Percentiles rank a stretch among this genome's conserved stretches.
phyloP scores from a whole-genome alignment of 1,139 yeast species.

The Hyphopichia fennica region DNA sequence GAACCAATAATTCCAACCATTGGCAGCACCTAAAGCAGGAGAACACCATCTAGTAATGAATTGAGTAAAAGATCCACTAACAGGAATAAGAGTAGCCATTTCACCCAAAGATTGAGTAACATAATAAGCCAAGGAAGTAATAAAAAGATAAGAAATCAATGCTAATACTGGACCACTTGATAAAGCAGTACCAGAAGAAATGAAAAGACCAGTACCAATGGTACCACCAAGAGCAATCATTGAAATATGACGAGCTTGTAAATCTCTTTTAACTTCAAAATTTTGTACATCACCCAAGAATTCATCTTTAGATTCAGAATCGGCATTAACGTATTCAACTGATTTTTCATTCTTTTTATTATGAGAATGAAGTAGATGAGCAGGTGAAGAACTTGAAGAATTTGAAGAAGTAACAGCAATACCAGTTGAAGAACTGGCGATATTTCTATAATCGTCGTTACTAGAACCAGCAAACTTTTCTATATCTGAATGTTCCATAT shows the following conservation, averaged over 20 bases:
- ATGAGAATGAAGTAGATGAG: background rate
- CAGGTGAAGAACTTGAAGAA: background rate
- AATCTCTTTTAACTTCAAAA: slow-evolving; percentile 35
- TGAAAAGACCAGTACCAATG: slow-evolving; percentile 66
- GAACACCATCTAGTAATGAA: slow-evolving; percentile 61
- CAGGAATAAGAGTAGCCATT: slow-evolving; percentile 73
- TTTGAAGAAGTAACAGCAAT: background rate
- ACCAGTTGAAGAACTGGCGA: background rate
- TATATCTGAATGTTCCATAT: slow-evolving; percentile 8
- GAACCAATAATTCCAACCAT: slow-evolving; percentile 86
- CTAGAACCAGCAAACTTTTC: slow-evolving; percentile 11
- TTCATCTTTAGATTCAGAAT: slow-evolving; percentile 11
- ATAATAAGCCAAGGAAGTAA: slow-evolving; percentile 63
- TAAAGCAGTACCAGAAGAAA: slow-evolving; percentile 56
- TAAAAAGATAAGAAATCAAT: slow-evolving; percentile 62
- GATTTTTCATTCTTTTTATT: slow-evolving; percentile 8
- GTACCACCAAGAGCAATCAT: slow-evolving; percentile 66
- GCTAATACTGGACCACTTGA: slow-evolving; percentile 75
- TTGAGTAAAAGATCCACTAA: slow-evolving; percentile 62
- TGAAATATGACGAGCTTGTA: slow-evolving; percentile 65
- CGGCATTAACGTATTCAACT: slow-evolving; percentile 11
- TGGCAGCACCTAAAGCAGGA: slow-evolving; percentile 74
- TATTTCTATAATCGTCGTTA: slow-evolving; percentile 5
- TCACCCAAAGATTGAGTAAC: slow-evolving; percentile 75
- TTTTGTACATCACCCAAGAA: slow-evolving; percentile 9